Percentiles rank a stretch among this genome's conserved stretches.
phyloP scores from a whole-genome alignment of 2,329 filamentous ascomycete species.

The Aspergillus sp. region DNA sequence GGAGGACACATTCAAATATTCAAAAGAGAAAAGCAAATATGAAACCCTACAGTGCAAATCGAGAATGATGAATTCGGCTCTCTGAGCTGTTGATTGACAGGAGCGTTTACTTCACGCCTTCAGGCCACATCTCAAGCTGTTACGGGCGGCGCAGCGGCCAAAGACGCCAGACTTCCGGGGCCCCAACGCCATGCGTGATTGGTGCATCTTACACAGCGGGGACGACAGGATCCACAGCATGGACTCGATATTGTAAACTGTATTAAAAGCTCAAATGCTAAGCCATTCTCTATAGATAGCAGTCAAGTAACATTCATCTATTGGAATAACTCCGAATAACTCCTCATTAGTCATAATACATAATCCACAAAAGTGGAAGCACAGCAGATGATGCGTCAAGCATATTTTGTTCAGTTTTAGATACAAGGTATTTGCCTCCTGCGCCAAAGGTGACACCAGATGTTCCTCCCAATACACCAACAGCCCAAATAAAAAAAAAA shows the following conservation, averaged over 20 bases:
- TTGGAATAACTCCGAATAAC: neutral
- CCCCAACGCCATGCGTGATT: conserved; percentile 7
- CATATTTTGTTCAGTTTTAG: conserved; percentile 6
- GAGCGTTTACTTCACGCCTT: conserved; percentile 10
- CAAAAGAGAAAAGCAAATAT: neutral
- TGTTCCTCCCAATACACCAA: conserved; percentile 9
- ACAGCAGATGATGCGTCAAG: conserved; percentile 5
- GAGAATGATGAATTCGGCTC: neutral
- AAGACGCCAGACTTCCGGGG: conserved; percentile 28
- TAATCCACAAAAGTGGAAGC: neutral
- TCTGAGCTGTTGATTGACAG: neutral
- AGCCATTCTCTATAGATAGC: too few species aligned
- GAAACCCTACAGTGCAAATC: neutral
- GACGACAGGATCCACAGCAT: too few species aligned
- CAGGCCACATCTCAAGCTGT: conserved; percentile 34
- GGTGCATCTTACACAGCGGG: neutral
- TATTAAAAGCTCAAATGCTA: too few species aligned
- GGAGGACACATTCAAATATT: neutral
- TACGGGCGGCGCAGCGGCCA: conserved; percentile 35
- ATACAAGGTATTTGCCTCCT: conserved; percentile 1
- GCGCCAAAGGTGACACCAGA: conserved; percentile 6
- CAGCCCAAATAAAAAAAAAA: conserved; percentile 3
- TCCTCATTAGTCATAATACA: conserved; percentile 1
- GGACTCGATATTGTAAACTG: too few species aligned
- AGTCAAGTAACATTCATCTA: too few species aligned